Evolutionary conservation across 441 rosid genomes (phyloP), one percentile per base, ranked within the genome.

Genomic region (Gossypium lobatum): DNA sequence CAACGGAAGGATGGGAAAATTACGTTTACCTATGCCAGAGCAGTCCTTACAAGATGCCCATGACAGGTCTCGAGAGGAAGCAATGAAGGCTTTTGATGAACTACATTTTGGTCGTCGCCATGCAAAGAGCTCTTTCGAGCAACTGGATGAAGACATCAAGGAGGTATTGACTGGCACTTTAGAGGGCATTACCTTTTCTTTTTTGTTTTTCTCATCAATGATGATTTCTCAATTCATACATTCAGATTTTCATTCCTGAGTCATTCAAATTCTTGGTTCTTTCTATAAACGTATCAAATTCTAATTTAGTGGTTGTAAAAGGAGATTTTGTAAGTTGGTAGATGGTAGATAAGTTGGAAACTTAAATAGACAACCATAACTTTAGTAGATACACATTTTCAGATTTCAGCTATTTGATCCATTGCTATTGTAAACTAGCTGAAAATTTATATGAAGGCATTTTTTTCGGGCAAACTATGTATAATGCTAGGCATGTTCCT

Each of bases 31-130:
- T 53, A 84, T 90, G 71, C 53, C 89, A 17, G 91, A 83, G 84
- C 80, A 82, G 76, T 82, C 86, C 80, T 82, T 95, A 75, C 90
- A 79, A 82, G 87, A 82, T 77, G 79, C 83, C 74, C 98, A 92
- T 76, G 90, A 84, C 78, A 86, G 75, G 63, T 82, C 88, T 46
- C 93, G 79, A 83, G 83, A 42, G 34, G 81, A 83, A 81, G 89
- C 90, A 62, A 72, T 89, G 82, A 86, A 84, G 71, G 79, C 84
- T 80, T 95, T 95, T 78, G 92, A 93, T 77, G 91, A 85, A 39
- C 95, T 91, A 70, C 99, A 95, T 86, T 93, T 95, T 78, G 99
- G 99, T 39, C 95, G 87, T 78, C 93, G 83, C 68, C 99, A 95
- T 79, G 99, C 97, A 4, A 87, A 90, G 87, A 91, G 72, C 80